Evolutionary conservation across 768 basidiomycete genomes (phyloP).

Genomic region (Phaeotremella skinneri): DNA sequence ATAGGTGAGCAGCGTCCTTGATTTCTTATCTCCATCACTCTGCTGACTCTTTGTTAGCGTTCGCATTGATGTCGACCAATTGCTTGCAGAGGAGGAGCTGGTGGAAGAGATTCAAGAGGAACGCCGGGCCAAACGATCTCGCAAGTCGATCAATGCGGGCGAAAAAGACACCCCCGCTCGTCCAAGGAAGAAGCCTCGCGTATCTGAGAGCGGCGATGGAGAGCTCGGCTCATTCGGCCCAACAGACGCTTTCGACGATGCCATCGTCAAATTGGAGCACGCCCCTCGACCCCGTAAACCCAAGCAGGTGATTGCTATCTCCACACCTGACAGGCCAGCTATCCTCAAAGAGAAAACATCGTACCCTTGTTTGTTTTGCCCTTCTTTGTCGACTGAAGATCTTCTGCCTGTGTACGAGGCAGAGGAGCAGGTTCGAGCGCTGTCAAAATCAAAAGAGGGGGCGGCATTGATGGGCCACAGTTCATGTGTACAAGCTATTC

Average conservation of each 20-base stretch:
- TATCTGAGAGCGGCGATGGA: background rate
- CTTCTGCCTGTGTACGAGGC: conserved; percentile 38
- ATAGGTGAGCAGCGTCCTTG: conserved; percentile 50
- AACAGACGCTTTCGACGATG: conserved; percentile 3
- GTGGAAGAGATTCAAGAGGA: conserved; percentile 19
- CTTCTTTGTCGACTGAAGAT: conserved; percentile 19
- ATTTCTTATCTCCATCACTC: background rate
- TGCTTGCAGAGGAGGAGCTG: conserved; percentile 60
- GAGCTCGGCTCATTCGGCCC: background rate
- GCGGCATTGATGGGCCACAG: conserved; percentile 67
- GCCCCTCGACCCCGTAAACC: conserved; percentile 7
- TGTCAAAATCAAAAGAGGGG: conserved; percentile 62
- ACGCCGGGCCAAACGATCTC: conserved; percentile 41
- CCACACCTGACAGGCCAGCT: background rate
- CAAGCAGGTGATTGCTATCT: conserved; percentile 15
- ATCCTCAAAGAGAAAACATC: conserved; percentile 14
- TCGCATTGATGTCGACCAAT: conserved; percentile 85
- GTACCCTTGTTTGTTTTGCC: conserved; percentile 49
- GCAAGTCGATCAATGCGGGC: conserved; percentile 54
- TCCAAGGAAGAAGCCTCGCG: conserved; percentile 15
- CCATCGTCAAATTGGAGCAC: background rate
- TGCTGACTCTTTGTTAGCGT: conserved; percentile 62
- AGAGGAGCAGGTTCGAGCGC: conserved; percentile 55
- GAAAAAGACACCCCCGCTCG: conserved; percentile 54
- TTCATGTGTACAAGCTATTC: conserved; percentile 73